Evolutionary conservation across 805 yeast genomes (phyloP), one percentile per base, ranked within the genome.

Genomic region (Lipomyces yamanashiensis): DNA sequence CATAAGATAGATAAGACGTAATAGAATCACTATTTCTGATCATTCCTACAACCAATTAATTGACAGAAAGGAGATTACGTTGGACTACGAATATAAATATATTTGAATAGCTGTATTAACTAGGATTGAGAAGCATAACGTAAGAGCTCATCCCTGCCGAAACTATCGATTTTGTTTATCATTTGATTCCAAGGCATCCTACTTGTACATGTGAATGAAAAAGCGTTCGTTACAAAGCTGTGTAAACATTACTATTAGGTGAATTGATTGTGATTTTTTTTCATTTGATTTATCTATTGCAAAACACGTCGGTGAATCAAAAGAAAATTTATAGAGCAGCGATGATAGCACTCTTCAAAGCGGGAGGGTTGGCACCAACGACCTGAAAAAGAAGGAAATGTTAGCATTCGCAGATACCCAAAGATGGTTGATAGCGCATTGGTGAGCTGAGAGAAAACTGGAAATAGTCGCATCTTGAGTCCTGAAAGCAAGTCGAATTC

Each of bases 321-420:
- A 39, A 5, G 17, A 8, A 10, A 17, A 33, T 36, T 54, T 63
- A 63, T 33, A 63, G 66, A 33, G 67, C 52, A 47, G 55, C 39
- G 55, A 59, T 23, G 61, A 71, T 67, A 40, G 73, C 72, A 54
- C 63, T 60, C 64, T 67, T 62, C 44, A 71, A 64, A 17, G 70
- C 71, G 23, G 58, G 54, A 36, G 71, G 69, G 64, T 71, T 71
- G 61, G 73, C 61, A 37, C 67, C 62, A 56, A 69, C 50, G 67
- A 74, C 54, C 67, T 65, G 28, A 17, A 53, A 13, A 9, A 37
- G 48, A 37, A 21, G n/a, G n/a, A 5, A 41, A 39, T 7, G 19
- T 41, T 23, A 53, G 44, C 34, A 36, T 17, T 13, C 7, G n/a
- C 28, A 8, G 47, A 17, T 2, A n/a, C 17, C 17, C 1, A 3